Base-by-base conservation (phyloP, 2,329 filamentous ascomycete genomes). In the Aspergillus unguis region DNA sequence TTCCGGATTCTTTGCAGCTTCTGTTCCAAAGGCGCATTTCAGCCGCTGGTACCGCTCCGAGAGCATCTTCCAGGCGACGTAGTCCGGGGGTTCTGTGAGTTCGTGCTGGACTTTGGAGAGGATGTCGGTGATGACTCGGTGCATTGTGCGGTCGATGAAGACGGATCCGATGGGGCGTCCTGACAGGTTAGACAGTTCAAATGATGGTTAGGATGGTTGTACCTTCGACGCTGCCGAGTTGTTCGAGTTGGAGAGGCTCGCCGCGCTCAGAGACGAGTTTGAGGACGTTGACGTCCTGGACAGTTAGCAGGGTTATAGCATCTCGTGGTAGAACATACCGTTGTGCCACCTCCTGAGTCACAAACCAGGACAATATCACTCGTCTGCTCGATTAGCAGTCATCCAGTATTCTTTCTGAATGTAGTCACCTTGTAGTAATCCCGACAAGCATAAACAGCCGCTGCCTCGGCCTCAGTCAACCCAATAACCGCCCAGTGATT, bases 381-480 rank as follows among this genome's bases (percentile, higher is more conserved):
- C 29, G 70, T 67, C 57, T 68, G 11, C 11, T 7, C 11, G 8
- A 33, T 8, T 33, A 11, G 8, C 8, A 33, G 32, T 33, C 32
- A 33, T 8, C 32, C 32, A 33, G 32, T 33, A 17, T 17, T 17
- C 17, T 17, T 1, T 17, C 17, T 17, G 17, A 3, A 5, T 8
- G 7, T 2, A 49, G 47, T 1, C 11, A 60, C 60, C 41, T 55
- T 27, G 36, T 66, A 64, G 50, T 65, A 56, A 29, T 66, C 63
- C 33, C 65, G 65, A 3, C 75, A 73, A 0, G 75, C 73, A 61
- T 79, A 75, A 1, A 81, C 77, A 27, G 78, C 79, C 2, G 79
- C 78, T 4, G 79, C 79, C 58, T 81, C 79, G 0, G 79, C 78
- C 62, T 81, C 78, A 0, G 79, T 81, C 11, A 81, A 64, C 0